A percentile compares a stretch with the other conserved stretches of the same genome.
phyloP scores from a whole-genome alignment of 78 protist species.

The Speleostelium caveatum region DNA sequence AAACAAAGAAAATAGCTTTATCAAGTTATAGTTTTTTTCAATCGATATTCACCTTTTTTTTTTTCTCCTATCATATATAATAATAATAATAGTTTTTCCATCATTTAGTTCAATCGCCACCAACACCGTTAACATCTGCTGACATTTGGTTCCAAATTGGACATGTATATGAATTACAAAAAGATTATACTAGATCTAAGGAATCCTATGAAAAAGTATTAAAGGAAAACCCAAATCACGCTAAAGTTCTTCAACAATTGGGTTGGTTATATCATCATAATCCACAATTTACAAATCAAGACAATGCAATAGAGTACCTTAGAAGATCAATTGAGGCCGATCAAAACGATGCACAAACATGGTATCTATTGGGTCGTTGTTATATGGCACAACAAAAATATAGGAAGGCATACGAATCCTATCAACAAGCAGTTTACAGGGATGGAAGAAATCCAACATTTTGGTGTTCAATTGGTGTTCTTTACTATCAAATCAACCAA shows the following conservation, averaged over 20 bases:
- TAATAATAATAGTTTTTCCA: slow-evolving; percentile 74
- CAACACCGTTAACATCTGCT: slow-evolving; percentile 80
- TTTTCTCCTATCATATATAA: background rate
- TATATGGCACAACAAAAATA: slow-evolving; percentile 89
- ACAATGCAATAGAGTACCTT: slow-evolving; percentile 67
- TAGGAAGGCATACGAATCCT: slow-evolving; percentile 88
- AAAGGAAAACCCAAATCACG: slow-evolving; percentile 79
- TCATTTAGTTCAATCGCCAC: slow-evolving; percentile 74
- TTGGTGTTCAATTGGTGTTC: slow-evolving; percentile 94
- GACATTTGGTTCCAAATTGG: slow-evolving; percentile 94
- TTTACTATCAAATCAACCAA: slow-evolving; percentile 90
- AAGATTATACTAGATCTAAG: slow-evolving; percentile 81
- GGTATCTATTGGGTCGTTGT: slow-evolving; percentile 91
- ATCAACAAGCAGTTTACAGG: slow-evolving; percentile 92
- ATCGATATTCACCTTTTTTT: background rate
- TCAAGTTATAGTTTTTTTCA: background rate
- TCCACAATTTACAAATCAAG: slow-evolving; percentile 61
- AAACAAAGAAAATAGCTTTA: background rate
- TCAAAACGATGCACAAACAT: slow-evolving; percentile 87
- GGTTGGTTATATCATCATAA: slow-evolving; percentile 90
- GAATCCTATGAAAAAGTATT: slow-evolving; percentile 89
- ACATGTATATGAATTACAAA: slow-evolving; percentile 89
- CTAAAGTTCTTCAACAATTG: slow-evolving; percentile 88
- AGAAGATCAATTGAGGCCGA: slow-evolving; percentile 83
- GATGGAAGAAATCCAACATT: slow-evolving; percentile 90